These are phyloP conservation scores for Cutaneotrichosporon sp. DNA, from an alignment of 1,284 basidiomycete genomes.

Conservation along the genomic window DNA sequence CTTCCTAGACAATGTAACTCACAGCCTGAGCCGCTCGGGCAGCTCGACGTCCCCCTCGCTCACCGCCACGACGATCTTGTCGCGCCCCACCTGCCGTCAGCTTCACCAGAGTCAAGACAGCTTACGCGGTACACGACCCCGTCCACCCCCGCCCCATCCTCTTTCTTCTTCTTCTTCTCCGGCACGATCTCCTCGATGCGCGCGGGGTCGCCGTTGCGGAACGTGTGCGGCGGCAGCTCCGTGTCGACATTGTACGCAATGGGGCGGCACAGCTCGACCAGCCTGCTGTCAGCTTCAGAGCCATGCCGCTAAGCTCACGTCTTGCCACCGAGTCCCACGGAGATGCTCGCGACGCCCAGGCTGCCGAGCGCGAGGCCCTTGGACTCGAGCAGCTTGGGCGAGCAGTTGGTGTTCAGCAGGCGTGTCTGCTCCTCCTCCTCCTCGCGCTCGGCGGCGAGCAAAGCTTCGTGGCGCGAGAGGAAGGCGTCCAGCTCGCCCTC, in stretches of 20 bases:
- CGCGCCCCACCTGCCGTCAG: conserved; percentile 65
- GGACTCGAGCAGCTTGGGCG: conserved; percentile 80
- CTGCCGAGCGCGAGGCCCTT: conserved; percentile 78
- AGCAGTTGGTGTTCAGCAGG: conserved; percentile 78
- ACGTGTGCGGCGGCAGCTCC: conserved; percentile 78
- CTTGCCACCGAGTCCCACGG: conserved; percentile 85
- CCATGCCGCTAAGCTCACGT: no score
- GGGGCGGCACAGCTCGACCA: conserved; percentile 83
- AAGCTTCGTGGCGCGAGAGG: conserved; percentile 66
- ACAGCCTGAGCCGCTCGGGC: conserved; percentile 76
- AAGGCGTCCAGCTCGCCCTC: conserved; percentile 60
- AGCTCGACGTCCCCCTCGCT: conserved; percentile 70
- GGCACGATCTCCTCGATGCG: conserved; percentile 71
- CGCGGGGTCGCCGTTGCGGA: conserved; percentile 80
- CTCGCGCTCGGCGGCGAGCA: conserved; percentile 71
- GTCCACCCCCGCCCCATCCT: conserved; percentile 56
- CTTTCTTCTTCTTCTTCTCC: conserved; percentile 56
- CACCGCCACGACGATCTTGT: conserved; percentile 73
- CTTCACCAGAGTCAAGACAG: background rate
- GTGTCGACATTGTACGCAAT: conserved; percentile 72
- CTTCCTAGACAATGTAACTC: conserved; percentile 25
- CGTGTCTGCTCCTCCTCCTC: conserved; percentile 81
- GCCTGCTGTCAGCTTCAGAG: conserved; percentile 58
- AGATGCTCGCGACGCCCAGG: conserved; percentile 68
- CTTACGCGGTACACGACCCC: conserved; percentile 79